Conservation (phyloP, 768 basidiomycete species). For the Leccinellum luteum region DNA sequence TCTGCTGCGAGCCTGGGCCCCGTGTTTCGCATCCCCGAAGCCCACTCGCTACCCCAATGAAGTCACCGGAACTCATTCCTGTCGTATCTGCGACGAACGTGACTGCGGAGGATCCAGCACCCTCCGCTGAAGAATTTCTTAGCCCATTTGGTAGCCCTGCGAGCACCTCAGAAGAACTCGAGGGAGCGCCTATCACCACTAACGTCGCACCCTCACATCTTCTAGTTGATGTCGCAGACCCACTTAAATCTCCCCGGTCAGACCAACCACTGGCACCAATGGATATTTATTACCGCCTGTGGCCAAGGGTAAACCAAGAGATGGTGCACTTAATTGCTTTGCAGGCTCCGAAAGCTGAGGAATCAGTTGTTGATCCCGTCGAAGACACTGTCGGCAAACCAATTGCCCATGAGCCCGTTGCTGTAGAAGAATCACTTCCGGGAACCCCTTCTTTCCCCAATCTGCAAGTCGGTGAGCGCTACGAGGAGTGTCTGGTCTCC, state of each 20-base stretch:
- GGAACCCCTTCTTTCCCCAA: slow-evolving; percentile 21
- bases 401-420: slow-evolving; percentile 23
- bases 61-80: neutral
- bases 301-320: slow-evolving; percentile 39
- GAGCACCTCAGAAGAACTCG: neutral
- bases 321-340: slow-evolving; percentile 31
- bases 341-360: slow-evolving; percentile 1
- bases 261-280: slow-evolving; percentile 1
- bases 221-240: slow-evolving; percentile 8
- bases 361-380: neutral
- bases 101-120: slow-evolving; percentile 2
- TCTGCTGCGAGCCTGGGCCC: neutral
- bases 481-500: slow-evolving; percentile 1
- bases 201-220: slow-evolving; percentile 3
- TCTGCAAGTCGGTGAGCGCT: slow-evolving; percentile 1
- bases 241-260: slow-evolving; percentile 8
- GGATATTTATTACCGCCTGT: slow-evolving; percentile 28
- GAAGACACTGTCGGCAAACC: neutral
- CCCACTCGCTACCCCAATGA: neutral
- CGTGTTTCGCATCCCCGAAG: neutral
- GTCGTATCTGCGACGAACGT: neutral
- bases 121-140: slow-evolving; percentile 22
- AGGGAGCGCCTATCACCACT: neutral
- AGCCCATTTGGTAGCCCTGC: slow-evolving; percentile 20
- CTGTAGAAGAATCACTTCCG: slow-evolving; percentile 31